Evolutionary conservation across 345 rosid genomes (phyloP).

Genomic region (Draba incana): DNA sequence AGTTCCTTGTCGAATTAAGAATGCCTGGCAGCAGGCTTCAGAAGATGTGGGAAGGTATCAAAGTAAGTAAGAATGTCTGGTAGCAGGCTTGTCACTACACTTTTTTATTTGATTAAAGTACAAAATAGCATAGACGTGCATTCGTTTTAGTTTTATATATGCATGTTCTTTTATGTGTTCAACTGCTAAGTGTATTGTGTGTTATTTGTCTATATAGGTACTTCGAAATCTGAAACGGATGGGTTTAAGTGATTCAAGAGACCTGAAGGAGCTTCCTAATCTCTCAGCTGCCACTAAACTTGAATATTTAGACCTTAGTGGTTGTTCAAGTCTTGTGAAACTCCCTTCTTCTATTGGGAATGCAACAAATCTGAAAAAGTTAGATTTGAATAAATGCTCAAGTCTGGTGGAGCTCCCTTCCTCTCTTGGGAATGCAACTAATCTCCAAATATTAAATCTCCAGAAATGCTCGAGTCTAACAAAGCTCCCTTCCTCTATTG

Average conservation of each 20-base stretch:
- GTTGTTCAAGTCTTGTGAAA: neutral
- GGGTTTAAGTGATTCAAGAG: neutral
- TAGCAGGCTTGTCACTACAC: too few relatives aligned
- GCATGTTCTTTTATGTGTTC: too few relatives aligned
- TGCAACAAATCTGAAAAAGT: too few relatives aligned
- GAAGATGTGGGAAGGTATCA: slow-evolving; percentile 28
- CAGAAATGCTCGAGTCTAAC: too few relatives aligned
- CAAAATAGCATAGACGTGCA: too few relatives aligned
- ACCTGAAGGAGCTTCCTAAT: slow-evolving; percentile 10
- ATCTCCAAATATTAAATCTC: neutral
- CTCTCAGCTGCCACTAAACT: neutral
- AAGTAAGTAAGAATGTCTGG: too few relatives aligned
- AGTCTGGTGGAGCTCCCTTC: neutral
- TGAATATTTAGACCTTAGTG: neutral
- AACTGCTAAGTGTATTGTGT: too few relatives aligned
- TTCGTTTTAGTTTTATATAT: too few relatives aligned
- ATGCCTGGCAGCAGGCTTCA: neutral
- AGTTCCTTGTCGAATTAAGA: slow-evolving; percentile 12
- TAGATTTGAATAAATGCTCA: neutral
- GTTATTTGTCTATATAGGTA: neutral
- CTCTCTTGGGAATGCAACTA: neutral
- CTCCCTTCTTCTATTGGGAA: neutral
- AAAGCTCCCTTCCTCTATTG: too few relatives aligned
- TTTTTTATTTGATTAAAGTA: too few relatives aligned
- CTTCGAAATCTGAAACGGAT: neutral